Percentiles rank a stretch among this genome's conserved stretches.
Evolutionary conservation across 495 filamentous ascomycete species (phyloP).

Genomic region (Aspergillus leporis): DNA sequence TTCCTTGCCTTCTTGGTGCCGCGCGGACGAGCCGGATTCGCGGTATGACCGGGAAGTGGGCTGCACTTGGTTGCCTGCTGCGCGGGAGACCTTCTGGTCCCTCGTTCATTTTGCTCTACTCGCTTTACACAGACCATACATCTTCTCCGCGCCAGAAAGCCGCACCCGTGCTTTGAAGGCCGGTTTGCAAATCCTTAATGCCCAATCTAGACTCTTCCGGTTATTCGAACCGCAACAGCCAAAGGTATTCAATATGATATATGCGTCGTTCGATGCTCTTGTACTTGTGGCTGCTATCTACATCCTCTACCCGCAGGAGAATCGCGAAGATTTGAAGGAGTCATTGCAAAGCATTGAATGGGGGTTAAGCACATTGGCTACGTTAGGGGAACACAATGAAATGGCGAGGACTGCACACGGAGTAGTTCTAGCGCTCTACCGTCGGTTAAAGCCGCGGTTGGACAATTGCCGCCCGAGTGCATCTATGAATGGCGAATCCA

Average conservation of each 20-base stretch:
- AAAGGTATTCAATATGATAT: constrained; percentile 56
- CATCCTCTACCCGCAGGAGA: constrained; percentile 52
- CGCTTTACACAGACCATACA: constrained; percentile 62
- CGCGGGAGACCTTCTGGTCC: constrained; percentile 47
- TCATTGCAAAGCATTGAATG: constrained; percentile 54
- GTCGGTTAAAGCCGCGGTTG: background rate
- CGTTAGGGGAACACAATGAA: constrained; percentile 48
- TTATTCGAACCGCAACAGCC: constrained; percentile 51
- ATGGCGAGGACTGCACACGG: background rate
- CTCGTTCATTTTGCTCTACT: constrained; percentile 54
- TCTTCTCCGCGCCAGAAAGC: constrained; percentile 55
- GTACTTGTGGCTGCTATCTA: constrained; percentile 61
- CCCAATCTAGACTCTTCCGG: constrained; percentile 52
- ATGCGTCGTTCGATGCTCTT: constrained; percentile 63
- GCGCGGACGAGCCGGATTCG: constrained; percentile 55
- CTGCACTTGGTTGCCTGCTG: constrained; percentile 53
- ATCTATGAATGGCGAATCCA: constrained; percentile 12
- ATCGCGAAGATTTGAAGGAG: constrained; percentile 38
- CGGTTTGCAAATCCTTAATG: constrained; percentile 53
- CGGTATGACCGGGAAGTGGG: constrained; percentile 49
- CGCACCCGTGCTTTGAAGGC: constrained; percentile 55
- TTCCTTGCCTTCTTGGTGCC: constrained; percentile 52
- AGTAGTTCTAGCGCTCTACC: background rate
- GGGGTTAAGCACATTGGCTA: constrained; percentile 52
- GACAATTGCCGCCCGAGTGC: constrained; percentile 1